Conservation (phyloP, 1,284 basidiomycete genomes). For the Boletus mariae region DNA sequence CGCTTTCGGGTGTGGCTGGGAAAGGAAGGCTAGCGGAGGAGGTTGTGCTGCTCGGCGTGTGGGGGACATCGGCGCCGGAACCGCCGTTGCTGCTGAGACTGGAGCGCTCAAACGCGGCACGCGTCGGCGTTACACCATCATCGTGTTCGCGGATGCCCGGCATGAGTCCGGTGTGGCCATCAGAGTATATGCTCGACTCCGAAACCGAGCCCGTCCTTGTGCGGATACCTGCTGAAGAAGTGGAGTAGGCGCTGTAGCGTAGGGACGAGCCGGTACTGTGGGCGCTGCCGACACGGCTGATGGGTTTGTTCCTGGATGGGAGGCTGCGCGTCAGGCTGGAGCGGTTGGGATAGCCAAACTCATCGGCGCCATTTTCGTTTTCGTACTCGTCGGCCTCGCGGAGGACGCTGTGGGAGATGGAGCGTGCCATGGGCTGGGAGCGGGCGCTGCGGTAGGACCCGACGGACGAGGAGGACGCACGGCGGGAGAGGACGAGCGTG, state of each 20-base stretch:
- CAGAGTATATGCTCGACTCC: constrained; percentile 18
- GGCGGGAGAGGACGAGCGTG: constrained; percentile 47
- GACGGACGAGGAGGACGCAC: constrained; percentile 32
- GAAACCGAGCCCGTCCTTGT: constrained; percentile 16
- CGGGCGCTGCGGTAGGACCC: constrained; percentile 18
- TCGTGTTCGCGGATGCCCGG: constrained; percentile 30
- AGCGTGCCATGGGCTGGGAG: constrained; percentile 33
- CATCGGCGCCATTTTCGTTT: constrained; percentile 13
- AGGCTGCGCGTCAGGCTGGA: constrained; percentile 18
- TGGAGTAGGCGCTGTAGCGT: constrained; percentile 24
- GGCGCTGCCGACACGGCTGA: constrained; percentile 22
- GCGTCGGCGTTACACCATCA: constrained; percentile 29
- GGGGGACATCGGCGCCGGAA: constrained; percentile 18
- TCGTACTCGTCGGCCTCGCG: constrained; percentile 28
- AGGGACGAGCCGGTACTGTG: constrained; percentile 25
- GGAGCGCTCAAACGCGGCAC: constrained; percentile 26
- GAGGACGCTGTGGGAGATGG: constrained; percentile 31
- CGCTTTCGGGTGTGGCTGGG: constrained; percentile 42
- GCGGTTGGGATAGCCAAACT: constrained; percentile 22
- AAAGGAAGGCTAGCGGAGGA: constrained; percentile 45
- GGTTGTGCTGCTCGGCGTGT: constrained; percentile 34
- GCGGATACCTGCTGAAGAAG: constrained; percentile 17
- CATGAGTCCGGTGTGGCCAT: constrained; percentile 20
- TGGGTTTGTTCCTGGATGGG: constrained; percentile 23
- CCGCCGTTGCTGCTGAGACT: constrained; percentile 26